phyloP scores from a whole-genome alignment of 1,284 basidiomycete genomes.

The Papiliotrema flavescens region DNA sequence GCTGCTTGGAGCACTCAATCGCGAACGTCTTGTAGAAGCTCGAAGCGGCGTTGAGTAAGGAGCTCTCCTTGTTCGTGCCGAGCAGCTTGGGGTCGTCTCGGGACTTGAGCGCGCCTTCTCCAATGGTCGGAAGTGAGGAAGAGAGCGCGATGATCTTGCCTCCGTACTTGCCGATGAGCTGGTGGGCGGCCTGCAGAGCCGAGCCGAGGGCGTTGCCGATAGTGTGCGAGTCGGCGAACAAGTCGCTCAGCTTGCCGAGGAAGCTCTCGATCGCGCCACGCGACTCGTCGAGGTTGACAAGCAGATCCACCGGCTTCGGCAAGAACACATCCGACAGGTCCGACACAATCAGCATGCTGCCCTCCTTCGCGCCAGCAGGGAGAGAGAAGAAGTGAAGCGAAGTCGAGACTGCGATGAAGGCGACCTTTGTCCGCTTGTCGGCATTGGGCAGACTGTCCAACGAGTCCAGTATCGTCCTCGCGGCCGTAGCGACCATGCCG shows the following conservation, averaged over 20 bases:
- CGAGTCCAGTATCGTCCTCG: slow-evolving; percentile 89
- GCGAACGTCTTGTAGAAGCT: slow-evolving; percentile 99
- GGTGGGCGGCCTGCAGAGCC: slow-evolving; percentile 91
- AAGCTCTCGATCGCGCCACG: slow-evolving; percentile 77
- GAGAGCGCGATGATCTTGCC: slow-evolving; percentile 93
- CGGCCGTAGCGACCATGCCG: slow-evolving; percentile 97
- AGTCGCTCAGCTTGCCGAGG: slow-evolving; percentile 79
- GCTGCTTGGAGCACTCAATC: slow-evolving; percentile 95
- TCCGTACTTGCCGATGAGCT: slow-evolving; percentile 88
- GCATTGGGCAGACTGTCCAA: slow-evolving; percentile 94
- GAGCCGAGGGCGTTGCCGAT: slow-evolving; percentile 95
- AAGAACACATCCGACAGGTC: slow-evolving; percentile 97
- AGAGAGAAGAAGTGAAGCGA: slow-evolving; percentile 97
- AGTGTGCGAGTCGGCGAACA: slow-evolving; percentile 92
- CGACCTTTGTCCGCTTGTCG: slow-evolving; percentile 86
- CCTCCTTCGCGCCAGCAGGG: slow-evolving; percentile 70
- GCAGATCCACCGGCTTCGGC: slow-evolving; percentile 91
- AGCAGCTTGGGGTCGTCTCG: slow-evolving; percentile 95
- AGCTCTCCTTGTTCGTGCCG: slow-evolving; percentile 90
- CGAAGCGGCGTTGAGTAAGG: slow-evolving; percentile 79
- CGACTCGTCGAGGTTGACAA: slow-evolving; percentile 88
- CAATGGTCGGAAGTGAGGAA: slow-evolving; percentile 79
- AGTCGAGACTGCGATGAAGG: slow-evolving; percentile 88
- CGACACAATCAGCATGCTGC: slow-evolving; percentile 93
- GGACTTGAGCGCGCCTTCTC: slow-evolving; percentile 89